A percentile compares a stretch with the other conserved stretches of the same genome.
phyloP scores from a whole-genome alignment of 495 filamentous ascomycete genomes.

The Neurospora sp. region DNA sequence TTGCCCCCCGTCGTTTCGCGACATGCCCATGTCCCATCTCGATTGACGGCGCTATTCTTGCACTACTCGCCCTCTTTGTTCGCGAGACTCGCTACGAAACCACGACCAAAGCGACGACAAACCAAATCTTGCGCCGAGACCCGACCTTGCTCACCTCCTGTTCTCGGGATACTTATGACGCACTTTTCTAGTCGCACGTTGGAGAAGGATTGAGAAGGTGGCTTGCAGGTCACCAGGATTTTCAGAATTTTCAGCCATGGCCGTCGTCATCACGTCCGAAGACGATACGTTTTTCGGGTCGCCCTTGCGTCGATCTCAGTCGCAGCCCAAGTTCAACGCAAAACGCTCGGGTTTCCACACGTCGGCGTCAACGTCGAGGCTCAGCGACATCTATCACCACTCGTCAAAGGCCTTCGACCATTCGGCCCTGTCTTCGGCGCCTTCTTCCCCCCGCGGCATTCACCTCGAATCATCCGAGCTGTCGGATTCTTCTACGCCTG shows the following conservation, averaged over 20 bases:
- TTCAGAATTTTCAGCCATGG: slow-evolving; percentile 25
- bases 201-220: slow-evolving; percentile 24
- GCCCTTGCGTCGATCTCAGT: slow-evolving; percentile 38
- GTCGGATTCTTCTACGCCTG: slow-evolving; percentile 46
- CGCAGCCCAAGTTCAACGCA: slow-evolving; percentile 34
- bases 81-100: neutral
- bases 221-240: slow-evolving; percentile 17
- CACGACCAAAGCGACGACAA: neutral
- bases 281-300: slow-evolving; percentile 35
- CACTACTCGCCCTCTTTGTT: neutral
- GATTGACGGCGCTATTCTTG: neutral
- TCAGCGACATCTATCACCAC: slow-evolving; percentile 29
- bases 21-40: neutral
- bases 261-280: slow-evolving; percentile 35
- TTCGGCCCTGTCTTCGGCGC: slow-evolving; percentile 41
- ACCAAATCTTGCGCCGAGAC: neutral
- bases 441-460: slow-evolving; percentile 31
- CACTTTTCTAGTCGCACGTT: slow-evolving; percentile 5
- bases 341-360: slow-evolving; percentile 27
- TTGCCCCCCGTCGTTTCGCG: neutral
- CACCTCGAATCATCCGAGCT: slow-evolving; percentile 29
- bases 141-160: neutral
- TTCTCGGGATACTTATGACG: slow-evolving; percentile 18
- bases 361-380: slow-evolving; percentile 32
- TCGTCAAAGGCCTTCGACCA: slow-evolving; percentile 20